These are phyloP conservation scores for Naganishia liquefaciens DNA, from an alignment of 1,284 basidiomycete genomes.

Conservation along the genomic window DNA sequence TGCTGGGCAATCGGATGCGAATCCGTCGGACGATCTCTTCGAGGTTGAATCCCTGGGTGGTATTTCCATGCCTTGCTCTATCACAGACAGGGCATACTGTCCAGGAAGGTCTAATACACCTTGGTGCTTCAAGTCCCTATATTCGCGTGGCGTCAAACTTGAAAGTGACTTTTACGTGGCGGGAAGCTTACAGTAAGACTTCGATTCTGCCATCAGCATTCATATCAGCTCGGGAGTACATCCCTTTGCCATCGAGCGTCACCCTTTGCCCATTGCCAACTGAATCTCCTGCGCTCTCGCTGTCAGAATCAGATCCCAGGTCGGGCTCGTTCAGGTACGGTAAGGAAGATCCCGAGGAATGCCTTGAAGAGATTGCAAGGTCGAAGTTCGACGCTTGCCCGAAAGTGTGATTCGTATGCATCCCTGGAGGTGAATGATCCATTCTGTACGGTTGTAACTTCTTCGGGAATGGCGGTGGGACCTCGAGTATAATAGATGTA, in stretches of 20 bases:
- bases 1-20: constrained; percentile 52
- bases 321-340: background rate
- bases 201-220: constrained; percentile 48
- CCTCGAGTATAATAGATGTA: no score
- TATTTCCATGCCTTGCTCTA: constrained; percentile 57
- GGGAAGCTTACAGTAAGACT: constrained; percentile 41
- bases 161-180: background rate
- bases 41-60: background rate
- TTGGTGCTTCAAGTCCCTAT: constrained; percentile 37
- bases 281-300: no score
- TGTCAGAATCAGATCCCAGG: constrained; percentile 8
- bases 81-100: constrained; percentile 57
- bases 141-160: no score
- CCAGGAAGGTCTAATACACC: constrained; percentile 59
- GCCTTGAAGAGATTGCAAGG: background rate
- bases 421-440: background rate
- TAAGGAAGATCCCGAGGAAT: constrained; percentile 4
- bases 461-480: background rate
- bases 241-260: constrained; percentile 34
- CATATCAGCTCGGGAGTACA: constrained; percentile 45
- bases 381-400: background rate
- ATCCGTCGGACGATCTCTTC: constrained; percentile 47
- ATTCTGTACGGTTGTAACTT: background rate
- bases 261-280: background rate
- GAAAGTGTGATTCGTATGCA: background rate